phyloP scores from a whole-genome alignment of 495 filamentous ascomycete genomes.

The Hypoxylon rickii region DNA sequence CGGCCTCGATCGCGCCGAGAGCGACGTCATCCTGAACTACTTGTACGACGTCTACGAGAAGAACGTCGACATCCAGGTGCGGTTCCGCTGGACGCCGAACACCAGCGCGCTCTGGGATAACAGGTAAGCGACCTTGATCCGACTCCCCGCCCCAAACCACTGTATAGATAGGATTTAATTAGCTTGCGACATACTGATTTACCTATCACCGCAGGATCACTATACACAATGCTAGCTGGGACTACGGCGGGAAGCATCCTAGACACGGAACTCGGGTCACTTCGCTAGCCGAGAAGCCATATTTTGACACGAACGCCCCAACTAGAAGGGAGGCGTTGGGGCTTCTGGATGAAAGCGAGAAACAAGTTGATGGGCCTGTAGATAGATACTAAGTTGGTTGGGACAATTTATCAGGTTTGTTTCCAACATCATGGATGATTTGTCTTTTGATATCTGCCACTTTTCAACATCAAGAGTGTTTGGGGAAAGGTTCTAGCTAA shows the following conservation, averaged over 20 bases:
- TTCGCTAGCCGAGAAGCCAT: constrained; percentile 68
- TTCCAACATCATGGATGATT: too few species aligned
- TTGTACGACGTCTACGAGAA: constrained; percentile 67
- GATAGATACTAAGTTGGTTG: constrained; percentile 6
- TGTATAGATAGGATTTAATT: neutral
- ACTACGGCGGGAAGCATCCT: constrained; percentile 65
- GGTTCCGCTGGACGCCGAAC: constrained; percentile 66
- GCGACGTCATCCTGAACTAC: constrained; percentile 69
- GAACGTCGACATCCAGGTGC: constrained; percentile 69
- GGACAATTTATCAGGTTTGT: too few species aligned
- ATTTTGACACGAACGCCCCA: constrained; percentile 61
- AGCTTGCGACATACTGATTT: constrained; percentile 5
- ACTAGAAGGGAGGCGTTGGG: constrained; percentile 65
- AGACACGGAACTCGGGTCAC: constrained; percentile 68
- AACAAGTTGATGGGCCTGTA: constrained; percentile 36
- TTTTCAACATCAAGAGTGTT: too few species aligned
- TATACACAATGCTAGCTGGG: constrained; percentile 71
- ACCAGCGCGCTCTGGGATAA: constrained; percentile 71
- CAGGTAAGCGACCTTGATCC: constrained; percentile 44
- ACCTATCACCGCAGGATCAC: constrained; percentile 54
- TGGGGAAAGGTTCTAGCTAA: too few species aligned
- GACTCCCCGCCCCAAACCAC: neutral
- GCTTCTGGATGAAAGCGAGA: constrained; percentile 45
- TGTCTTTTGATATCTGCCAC: too few species aligned
- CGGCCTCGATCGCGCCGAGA: constrained; percentile 67